These are phyloP conservation scores for Millerago galiae DNA, from an alignment of 805 yeast genomes.

Conservation along the genomic window DNA sequence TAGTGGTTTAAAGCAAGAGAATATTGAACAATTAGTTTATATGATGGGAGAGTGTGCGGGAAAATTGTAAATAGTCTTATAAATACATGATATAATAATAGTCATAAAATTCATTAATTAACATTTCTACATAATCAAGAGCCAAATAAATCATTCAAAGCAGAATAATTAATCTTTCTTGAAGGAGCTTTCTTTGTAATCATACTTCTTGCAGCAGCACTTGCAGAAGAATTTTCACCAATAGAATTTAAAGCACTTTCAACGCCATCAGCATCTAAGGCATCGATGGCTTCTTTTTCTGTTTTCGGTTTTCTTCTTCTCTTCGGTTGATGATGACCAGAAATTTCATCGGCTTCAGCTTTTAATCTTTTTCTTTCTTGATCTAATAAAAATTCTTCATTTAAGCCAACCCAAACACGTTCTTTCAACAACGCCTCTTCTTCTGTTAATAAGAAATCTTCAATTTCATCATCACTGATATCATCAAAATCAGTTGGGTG, in stretches of 20 bases:
- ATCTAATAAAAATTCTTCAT: conserved; percentile 77
- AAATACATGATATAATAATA: no score
- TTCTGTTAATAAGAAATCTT: conserved; percentile 49
- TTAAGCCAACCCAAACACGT: conserved; percentile 82
- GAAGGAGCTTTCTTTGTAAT: conserved; percentile 71
- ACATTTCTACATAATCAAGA: background rate
- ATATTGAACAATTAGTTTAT: conserved; percentile 60
- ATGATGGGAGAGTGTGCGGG: conserved; percentile 57
- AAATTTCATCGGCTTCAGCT: conserved; percentile 77
- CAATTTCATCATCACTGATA: conserved; percentile 79
- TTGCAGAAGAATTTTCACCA: conserved; percentile 50
- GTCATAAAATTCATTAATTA: background rate
- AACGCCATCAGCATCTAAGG: conserved; percentile 27
- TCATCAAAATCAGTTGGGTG: conserved; percentile 63
- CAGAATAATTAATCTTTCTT: conserved; percentile 84
- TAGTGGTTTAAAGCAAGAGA: conserved; percentile 70
- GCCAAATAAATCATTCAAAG: conserved; percentile 50
- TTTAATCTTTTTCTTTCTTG: conserved; percentile 82
- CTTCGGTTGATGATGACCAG: conserved; percentile 63
- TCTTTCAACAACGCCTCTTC: conserved; percentile 74
- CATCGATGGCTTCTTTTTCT: conserved; percentile 27
- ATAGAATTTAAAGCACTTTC: conserved; percentile 39
- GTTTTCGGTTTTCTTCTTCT: conserved; percentile 39
- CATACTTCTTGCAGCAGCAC: conserved; percentile 75
- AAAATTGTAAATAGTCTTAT: conserved; percentile 11